Evolutionary conservation across 345 rosid genomes (phyloP).

Genomic region (Cochlearia excelsa): DNA sequence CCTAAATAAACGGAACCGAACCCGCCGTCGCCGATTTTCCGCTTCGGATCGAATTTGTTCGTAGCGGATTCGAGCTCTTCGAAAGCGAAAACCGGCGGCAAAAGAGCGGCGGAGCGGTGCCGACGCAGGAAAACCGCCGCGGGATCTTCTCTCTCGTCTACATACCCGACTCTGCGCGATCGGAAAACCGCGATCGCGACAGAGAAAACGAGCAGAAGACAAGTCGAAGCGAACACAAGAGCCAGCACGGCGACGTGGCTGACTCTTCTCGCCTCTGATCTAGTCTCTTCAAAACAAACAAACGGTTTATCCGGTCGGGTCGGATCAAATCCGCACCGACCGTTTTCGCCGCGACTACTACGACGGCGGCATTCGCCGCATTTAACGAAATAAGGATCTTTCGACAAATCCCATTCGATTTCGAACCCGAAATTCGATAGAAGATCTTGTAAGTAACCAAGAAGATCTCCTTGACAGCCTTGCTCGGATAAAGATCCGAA

Average conservation of each 20-base stretch:
- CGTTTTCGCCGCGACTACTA: conserved; percentile 39
- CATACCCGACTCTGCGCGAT: conserved; percentile 41
- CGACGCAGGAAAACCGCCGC: conserved; percentile 69
- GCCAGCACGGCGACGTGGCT: conserved; percentile 48
- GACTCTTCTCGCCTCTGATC: conserved; percentile 38
- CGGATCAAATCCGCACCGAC: conserved; percentile 72
- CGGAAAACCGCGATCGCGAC: conserved; percentile 49
- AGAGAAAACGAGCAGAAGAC: conserved; percentile 51
- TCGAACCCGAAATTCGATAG: conserved; percentile 49
- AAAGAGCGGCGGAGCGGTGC: conserved; percentile 64
- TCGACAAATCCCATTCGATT: conserved; percentile 65
- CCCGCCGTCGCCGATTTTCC: conserved; percentile 91
- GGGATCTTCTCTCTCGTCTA: conserved; percentile 66
- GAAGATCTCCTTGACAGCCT: conserved; percentile 62
- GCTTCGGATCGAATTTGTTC: conserved; percentile 66
- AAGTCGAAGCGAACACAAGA: conserved; percentile 49
- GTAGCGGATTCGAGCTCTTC: conserved; percentile 86
- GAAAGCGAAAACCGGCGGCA: conserved; percentile 87
- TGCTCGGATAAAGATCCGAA: conserved; percentile 41
- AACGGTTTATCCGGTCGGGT: conserved; percentile 55
- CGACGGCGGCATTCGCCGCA: conserved; percentile 70
- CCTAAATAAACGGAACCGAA: conserved; percentile 86
- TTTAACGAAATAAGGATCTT: conserved; percentile 56
- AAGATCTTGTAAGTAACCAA: conserved; percentile 48
- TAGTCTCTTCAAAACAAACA: conserved; percentile 46